Conservation (phyloP, 208 protist species). For the Leptomonas pyrrhocoris region DNA sequence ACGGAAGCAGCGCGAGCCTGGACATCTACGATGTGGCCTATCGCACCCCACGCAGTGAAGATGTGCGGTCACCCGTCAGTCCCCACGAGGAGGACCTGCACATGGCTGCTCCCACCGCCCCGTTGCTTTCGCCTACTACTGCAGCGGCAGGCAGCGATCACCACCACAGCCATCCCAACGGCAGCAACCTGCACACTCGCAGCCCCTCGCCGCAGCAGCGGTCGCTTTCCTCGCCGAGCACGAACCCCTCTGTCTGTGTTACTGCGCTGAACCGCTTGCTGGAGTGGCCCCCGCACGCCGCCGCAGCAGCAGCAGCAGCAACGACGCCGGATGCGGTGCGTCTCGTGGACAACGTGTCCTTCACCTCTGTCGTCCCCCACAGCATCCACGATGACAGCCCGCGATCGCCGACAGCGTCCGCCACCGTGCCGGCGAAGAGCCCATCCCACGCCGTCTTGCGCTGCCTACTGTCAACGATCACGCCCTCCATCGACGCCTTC, state of each 20-base stretch:
- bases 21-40: not conserved
- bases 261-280: not conserved
- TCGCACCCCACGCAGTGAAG: not conserved
- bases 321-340: not conserved
- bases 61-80: not conserved
- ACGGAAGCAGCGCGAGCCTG: not conserved
- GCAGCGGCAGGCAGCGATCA: not conserved
- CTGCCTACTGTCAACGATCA: constrained; percentile 1
- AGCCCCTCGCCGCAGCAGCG: not conserved
- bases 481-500: constrained; percentile 13
- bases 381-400: not conserved
- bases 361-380: not conserved
- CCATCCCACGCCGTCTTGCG: not conserved
- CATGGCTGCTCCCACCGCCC: constrained; percentile 2
- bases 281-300: not conserved
- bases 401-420: not conserved
- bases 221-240: constrained; percentile 3
- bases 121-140: not conserved
- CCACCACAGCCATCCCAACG: not conserved
- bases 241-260: constrained; percentile 2
- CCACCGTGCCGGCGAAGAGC: not conserved
- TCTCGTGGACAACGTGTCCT: constrained; percentile 8
- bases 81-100: constrained; percentile 6
- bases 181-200: not conserved
- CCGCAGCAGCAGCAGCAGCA: too few relatives aligned